These are phyloP conservation scores for Candida manassasensis DNA, from an alignment of 805 yeast genomes.

Conservation along the genomic window DNA sequence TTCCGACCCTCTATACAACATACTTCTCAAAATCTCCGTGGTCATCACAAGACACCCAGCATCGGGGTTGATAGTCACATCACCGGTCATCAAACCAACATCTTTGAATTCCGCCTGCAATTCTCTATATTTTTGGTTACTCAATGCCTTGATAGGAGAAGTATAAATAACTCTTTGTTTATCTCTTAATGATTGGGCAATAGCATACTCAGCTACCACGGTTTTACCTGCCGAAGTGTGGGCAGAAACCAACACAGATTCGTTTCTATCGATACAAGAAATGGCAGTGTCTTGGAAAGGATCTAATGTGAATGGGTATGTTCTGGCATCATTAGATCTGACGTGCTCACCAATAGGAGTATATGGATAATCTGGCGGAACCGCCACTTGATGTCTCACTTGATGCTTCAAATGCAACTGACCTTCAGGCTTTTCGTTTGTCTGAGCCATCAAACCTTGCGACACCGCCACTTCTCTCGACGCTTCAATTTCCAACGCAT, in stretches of 20 bases:
- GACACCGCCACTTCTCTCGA: constrained; percentile 84
- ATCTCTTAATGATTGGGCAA: constrained; percentile 87
- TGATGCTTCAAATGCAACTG: constrained; percentile 78
- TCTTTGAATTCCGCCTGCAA: constrained; percentile 90
- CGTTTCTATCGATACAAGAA: constrained; percentile 91
- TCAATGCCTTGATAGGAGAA: constrained; percentile 90
- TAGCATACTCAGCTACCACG: constrained; percentile 95
- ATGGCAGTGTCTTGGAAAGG: constrained; percentile 97
- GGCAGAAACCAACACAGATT: constrained; percentile 94
- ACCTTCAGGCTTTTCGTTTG: constrained; percentile 32
- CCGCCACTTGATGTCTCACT: constrained; percentile 95
- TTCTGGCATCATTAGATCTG: constrained; percentile 72
- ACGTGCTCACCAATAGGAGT: constrained; percentile 85
- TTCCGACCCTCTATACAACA: constrained; percentile 97
- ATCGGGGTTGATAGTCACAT: constrained; percentile 96
- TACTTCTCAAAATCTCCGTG: constrained; percentile 92
- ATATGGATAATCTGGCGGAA: constrained; percentile 88
- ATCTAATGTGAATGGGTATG: constrained; percentile 89
- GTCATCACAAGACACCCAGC: constrained; percentile 99
- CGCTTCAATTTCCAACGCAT: constrained; percentile 83
- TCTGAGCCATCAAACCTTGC: constrained; percentile 47
- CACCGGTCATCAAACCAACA: constrained; percentile 99
- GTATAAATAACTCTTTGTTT: constrained; percentile 94
- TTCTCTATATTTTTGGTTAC: constrained; percentile 93
- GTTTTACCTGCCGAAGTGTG: constrained; percentile 98